Percentiles rank a stretch among this genome's conserved stretches.
Conservation (phyloP, 441 rosid genomes). For the Euphorbia corollata region DNA sequence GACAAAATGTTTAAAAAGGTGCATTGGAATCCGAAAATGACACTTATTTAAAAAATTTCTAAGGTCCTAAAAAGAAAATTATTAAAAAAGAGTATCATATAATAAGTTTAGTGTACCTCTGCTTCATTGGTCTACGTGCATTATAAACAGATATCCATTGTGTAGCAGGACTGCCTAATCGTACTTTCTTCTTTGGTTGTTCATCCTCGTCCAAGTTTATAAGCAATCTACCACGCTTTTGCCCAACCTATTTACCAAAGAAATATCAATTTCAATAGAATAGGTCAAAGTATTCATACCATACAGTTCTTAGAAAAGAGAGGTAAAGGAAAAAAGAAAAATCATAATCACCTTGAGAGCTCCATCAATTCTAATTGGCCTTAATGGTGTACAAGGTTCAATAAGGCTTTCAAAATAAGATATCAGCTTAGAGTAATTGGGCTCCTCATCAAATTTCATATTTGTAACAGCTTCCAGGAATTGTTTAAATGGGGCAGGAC, state of each 20-base stretch:
- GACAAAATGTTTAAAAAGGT: no score
- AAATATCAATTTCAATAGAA: constrained; percentile 15
- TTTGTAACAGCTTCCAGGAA: constrained; percentile 73
- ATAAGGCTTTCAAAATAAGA: constrained; percentile 56
- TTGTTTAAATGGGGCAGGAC: constrained; percentile 63
- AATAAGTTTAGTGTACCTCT: constrained; percentile 36
- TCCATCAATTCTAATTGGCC: constrained; percentile 75
- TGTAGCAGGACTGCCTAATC: constrained; percentile 81
- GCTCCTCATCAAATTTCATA: constrained; percentile 79
- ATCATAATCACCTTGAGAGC: constrained; percentile 55
- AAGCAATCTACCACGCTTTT: constrained; percentile 69
- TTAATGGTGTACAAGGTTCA: constrained; percentile 49
- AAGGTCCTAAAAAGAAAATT: no score
- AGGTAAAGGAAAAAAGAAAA: neutral
- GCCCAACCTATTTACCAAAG: constrained; percentile 54
- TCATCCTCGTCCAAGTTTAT: constrained; percentile 87
- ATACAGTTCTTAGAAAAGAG: neutral
- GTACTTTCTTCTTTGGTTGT: constrained; percentile 78
- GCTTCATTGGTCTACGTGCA: constrained; percentile 92
- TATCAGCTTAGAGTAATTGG: constrained; percentile 64
- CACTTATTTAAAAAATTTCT: no score
- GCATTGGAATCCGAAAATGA: no score
- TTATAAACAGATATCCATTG: constrained; percentile 90
- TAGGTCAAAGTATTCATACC: constrained; percentile 4
- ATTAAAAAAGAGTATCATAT: no score